These are phyloP conservation scores for Metschnikowia koreensis DNA, from an alignment of 805 yeast genomes.

Conservation along the genomic window DNA sequence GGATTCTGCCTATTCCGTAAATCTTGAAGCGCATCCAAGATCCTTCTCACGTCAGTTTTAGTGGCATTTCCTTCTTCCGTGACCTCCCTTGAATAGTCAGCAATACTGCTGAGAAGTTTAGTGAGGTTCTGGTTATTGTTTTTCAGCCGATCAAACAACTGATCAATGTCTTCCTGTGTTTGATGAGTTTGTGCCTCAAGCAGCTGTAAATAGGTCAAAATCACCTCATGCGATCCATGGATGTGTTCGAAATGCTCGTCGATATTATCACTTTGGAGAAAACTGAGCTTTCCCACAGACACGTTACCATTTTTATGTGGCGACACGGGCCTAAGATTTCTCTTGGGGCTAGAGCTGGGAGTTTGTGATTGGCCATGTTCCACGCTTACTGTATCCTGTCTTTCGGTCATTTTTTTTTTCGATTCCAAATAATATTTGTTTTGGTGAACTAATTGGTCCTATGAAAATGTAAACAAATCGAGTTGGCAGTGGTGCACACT, in stretches of 20 bases:
- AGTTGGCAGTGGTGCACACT: background rate
- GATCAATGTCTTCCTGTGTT: constrained; percentile 34
- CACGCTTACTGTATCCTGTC: background rate
- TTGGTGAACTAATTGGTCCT: background rate
- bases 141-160: constrained; percentile 39
- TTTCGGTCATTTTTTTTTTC: too few relatives aligned
- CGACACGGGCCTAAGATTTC: constrained; percentile 23
- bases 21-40: constrained; percentile 21
- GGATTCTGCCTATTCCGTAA: background rate
- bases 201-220: constrained; percentile 28
- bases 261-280: constrained; percentile 32
- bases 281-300: constrained; percentile 26
- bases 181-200: constrained; percentile 37
- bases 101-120: constrained; percentile 32
- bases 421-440: too few relatives aligned
- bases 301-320: constrained; percentile 23
- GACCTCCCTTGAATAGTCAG: constrained; percentile 35
- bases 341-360: constrained; percentile 7
- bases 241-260: constrained; percentile 34
- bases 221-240: constrained; percentile 26
- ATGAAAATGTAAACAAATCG: background rate
- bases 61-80: constrained; percentile 37
- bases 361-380: background rate
- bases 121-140: constrained; percentile 40
- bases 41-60: constrained; percentile 27